Base-by-base conservation (phyloP, 2,329 filamentous ascomycete species). In the Blastomyces gilchristii region DNA sequence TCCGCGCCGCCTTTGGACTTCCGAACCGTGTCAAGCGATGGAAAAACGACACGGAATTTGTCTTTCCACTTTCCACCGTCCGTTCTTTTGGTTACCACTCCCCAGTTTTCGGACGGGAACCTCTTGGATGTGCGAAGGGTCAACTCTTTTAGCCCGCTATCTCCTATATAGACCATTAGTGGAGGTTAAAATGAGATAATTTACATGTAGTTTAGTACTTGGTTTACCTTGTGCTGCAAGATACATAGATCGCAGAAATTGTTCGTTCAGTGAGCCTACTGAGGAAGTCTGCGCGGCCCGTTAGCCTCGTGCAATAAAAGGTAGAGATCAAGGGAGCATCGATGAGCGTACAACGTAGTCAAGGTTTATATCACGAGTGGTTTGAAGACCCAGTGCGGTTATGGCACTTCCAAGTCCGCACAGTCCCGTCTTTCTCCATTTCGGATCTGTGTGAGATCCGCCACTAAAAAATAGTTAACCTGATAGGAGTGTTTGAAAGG, bases 31-130 rank as follows among this genome's bases (percentile, higher is more conserved):
- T 86, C 75, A 12, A 83, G 75, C 0, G 88, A 91, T 2, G 91
- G 92, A 69, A 93, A 97, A 74, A 92, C 95, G 60, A 96, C 82
- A 11, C 87, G 83, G 68, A 94, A 83, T 58, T 80, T 79, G 41
- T 84, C 75, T 65, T 76, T 73, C 72, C 69, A 81, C 71, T 75
- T 73, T 9, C 76, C 45, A 78, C 67, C 61, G 63, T 68, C 64
- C 47, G 43, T 65, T 64, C 65, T 70, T 62, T 69, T 62, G 58
- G 66, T 79, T 58, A 77, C 77, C 67, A 80, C 68, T 22, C 78
- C 76, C 76, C 54, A 65, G 41, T 57, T 63, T 41, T 61, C 62
- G n/a, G 59, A 62, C 0, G 68, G 68, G 22, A 69, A 67, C 7
- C 66, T 61, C 61, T 72, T 74, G 1, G 67, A 65, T 9, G 66